Evolutionary conservation across 306 rosid species (phyloP), one percentile per base, ranked within the genome.

Genomic region (Ochetophila trinervis): DNA sequence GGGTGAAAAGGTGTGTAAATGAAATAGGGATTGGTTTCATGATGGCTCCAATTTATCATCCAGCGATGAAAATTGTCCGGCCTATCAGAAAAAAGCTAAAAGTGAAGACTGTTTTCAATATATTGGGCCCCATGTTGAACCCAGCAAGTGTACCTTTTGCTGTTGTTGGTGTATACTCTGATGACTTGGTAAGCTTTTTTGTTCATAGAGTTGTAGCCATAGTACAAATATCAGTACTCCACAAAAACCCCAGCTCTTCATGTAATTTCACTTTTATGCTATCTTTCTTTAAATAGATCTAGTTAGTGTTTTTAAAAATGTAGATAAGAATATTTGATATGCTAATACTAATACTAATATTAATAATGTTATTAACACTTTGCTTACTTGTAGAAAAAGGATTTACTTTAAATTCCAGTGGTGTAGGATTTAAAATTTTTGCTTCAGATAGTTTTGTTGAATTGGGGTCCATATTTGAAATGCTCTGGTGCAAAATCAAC

Each of bases 101-200:
- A 82, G 79, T 93, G 24, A 90, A 83, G 71, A 93, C 99, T 21
- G 86, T 88, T 37, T 93, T 93, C 76, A 93, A 93, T 60, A 74
- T 90, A 66, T 81, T 93, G 87, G 97, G 99, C 60, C 97, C 99
- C 16, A 61, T 90, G 97, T 79, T 93, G 77, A 93, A 93, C 82
- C 99, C 99, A 50, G 96, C 99, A 14, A 73, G 76, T 66, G 97
- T 88, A 22, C 81, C 91, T 49, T 93, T 54, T 63, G 99, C 99
- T 13, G 99, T 93, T 76, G 99, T 93, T 44, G 99, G 99, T 11
- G 99, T 93, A 55, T 93, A 86, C 75, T 32, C 77, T 2, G 91
- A 90, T 70, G 89, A 88, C 62, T 74, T 93, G 80, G 99, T 93
- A 77, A 76, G 65, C n/a, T n/a, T 35, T 21, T 61, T 30, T 58